These are phyloP conservation scores for Paradendryphiella salina DNA, from an alignment of 2,329 filamentous ascomycete species.

Conservation along the genomic window DNA sequence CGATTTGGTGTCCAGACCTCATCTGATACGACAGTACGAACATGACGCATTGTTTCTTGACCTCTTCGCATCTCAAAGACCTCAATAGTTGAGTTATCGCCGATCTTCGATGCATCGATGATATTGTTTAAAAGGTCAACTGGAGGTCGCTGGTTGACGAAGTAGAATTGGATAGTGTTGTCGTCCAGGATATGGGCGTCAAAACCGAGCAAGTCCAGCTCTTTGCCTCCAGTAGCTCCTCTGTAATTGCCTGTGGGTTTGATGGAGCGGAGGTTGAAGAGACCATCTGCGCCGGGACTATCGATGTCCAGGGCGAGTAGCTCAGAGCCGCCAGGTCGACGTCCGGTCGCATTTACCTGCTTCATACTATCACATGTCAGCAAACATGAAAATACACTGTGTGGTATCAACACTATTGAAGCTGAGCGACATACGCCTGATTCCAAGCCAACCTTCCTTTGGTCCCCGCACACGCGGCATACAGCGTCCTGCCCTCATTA, in stretches of 20 bases:
- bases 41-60: constrained; percentile 28
- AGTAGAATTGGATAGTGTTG: constrained; percentile 33
- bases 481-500: constrained; percentile 28
- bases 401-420: no score
- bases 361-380: constrained; percentile 18
- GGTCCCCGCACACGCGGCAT: constrained; percentile 38
- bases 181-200: constrained; percentile 31
- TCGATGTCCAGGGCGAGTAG: constrained; percentile 39
- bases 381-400: background rate
- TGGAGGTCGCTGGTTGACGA: constrained; percentile 35
- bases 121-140: constrained; percentile 27
- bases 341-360: constrained; percentile 27
- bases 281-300: constrained; percentile 25
- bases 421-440: constrained; percentile 23
- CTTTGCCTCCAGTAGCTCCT: constrained; percentile 27
- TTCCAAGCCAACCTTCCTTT: constrained; percentile 30
- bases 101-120: constrained; percentile 27
- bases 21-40: constrained; percentile 25
- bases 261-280: constrained; percentile 32
- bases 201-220: constrained; percentile 34
- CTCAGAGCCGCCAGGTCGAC: constrained; percentile 29
- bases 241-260: constrained; percentile 24
- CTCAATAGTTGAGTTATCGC: constrained; percentile 35
- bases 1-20: constrained; percentile 32
- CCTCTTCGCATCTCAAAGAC: constrained; percentile 32